These are phyloP conservation scores for Cenchrus purpureus DNA, from an alignment of 176 grass and related monocot genomes.

Conservation along the genomic window DNA sequence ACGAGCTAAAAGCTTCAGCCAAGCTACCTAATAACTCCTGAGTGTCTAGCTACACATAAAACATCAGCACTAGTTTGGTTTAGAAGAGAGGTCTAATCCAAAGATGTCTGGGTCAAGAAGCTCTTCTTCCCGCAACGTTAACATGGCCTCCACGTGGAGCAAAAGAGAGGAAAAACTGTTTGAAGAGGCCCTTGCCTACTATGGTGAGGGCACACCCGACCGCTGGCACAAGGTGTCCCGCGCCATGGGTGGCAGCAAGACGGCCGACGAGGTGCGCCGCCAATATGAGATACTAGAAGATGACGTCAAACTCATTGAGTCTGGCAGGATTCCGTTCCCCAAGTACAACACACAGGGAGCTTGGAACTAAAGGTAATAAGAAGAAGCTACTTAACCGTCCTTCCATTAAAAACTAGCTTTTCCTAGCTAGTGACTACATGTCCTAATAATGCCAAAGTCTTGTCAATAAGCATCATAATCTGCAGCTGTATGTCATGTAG, in stretches of 20 bases:
- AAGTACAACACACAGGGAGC: slow-evolving; percentile 61
- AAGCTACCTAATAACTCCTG: background rate
- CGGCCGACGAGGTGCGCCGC: slow-evolving; percentile 76
- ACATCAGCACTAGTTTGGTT: slow-evolving; percentile 5
- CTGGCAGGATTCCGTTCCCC: slow-evolving; percentile 62
- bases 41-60: slow-evolving; percentile 3
- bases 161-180: slow-evolving; percentile 82
- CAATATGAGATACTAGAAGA: slow-evolving; percentile 69
- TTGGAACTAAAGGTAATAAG: slow-evolving; percentile 43
- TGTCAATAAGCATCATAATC: background rate
- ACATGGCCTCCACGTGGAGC: slow-evolving; percentile 57
- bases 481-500: background rate
- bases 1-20: slow-evolving; percentile 13
- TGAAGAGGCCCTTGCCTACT: slow-evolving; percentile 74
- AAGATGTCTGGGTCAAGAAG: slow-evolving; percentile 59
- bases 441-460: slow-evolving; percentile 3
- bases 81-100: slow-evolving; percentile 8
- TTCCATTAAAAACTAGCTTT: background rate
- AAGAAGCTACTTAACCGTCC: background rate
- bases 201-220: slow-evolving; percentile 75
- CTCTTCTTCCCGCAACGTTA: slow-evolving; percentile 40
- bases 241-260: slow-evolving; percentile 72
- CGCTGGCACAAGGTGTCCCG: slow-evolving; percentile 86
- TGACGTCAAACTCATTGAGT: slow-evolving; percentile 62
- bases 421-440: background rate